Base-by-base conservation (phyloP, 2,329 filamentous ascomycete species). In the Alternaria angustiovoidea region DNA sequence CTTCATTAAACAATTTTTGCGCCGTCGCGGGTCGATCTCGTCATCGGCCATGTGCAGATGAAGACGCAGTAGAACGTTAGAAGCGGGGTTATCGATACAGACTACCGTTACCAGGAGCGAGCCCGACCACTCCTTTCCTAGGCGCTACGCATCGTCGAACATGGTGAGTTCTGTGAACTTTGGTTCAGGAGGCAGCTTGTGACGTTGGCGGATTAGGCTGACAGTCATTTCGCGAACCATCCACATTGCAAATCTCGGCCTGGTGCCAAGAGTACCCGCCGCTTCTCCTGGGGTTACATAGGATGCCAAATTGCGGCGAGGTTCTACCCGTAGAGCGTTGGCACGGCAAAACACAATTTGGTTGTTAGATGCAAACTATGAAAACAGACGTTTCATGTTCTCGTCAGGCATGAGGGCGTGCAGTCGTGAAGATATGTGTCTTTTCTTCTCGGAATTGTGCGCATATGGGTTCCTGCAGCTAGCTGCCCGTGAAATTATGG, bases 1-100 rank as follows among this genome's bases (percentile, higher is more conserved):
- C 69, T 75, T 71, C 68, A 75, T 74, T 67, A 64, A 67, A 63
- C 57, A 46, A 42, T 26, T 46, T 46, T 47, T 51, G 47, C 51
- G 56, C 51, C 43, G 30, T 47, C 41, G 18, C 51, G n/a, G 20
- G 20, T 54, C 43, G 46, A 54, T 60, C 54, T 34, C 51, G 49
- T 44, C 36, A 51, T 54, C 47, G 51, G 54, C 24, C 34, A 62
- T 57, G 53, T 57, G 51, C 57, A 46, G 26, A 42, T 18, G 36
- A 61, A 20, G 42, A 42, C 46, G 44, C 57, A 53, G 65, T 59
- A 59, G 46, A 62, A 59, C 61, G 42, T 47, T 38, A 43, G 42
- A 57, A 39, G 49, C 55, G 58, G 61, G 59, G 47, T 30, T 57
- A 49, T 56, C 34, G 49, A 62, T 61, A 4, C 32, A 38, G 20